Conservation (phyloP, 2,329 filamentous ascomycete species). For the Xenosphaeropsis pyriputrescens region DNA sequence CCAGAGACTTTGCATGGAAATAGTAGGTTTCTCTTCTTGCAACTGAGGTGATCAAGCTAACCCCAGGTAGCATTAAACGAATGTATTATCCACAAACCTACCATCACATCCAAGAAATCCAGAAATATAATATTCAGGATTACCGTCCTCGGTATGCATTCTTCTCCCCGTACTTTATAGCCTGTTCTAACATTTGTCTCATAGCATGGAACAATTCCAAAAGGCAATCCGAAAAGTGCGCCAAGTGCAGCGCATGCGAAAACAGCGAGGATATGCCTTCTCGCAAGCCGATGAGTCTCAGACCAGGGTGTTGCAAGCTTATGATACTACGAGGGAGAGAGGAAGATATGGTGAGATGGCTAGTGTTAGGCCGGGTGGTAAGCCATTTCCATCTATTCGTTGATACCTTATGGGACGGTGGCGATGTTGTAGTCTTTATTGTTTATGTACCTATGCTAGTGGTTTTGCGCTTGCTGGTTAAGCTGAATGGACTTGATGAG, state of each 20-base stretch:
- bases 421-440: too few species aligned
- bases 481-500: too few species aligned
- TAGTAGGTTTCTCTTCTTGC: constrained; percentile 36
- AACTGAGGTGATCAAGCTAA: neutral
- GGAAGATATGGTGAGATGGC: constrained; percentile 91
- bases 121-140: constrained; percentile 99
- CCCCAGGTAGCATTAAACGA: constrained; percentile 46
- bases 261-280: constrained; percentile 96
- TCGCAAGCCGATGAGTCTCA: constrained; percentile 95
- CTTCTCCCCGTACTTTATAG: neutral
- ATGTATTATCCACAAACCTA: constrained; percentile 96
- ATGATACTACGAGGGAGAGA: constrained; percentile 87
- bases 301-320: constrained; percentile 87
- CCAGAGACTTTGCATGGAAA: constrained; percentile 91
- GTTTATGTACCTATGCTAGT: too few species aligned
- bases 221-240: constrained; percentile 97
- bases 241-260: constrained; percentile 97
- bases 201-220: constrained; percentile 97
- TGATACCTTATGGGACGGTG: too few species aligned
- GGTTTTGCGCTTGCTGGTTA: too few species aligned
- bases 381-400: neutral
- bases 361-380: constrained; percentile 13
- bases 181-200: neutral
- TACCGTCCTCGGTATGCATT: constrained; percentile 72
- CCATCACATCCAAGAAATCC: constrained; percentile 97